Evolutionary conservation across 2,329 filamentous ascomycete species (phyloP).

Genomic region (Torrubiella hemipterigena): DNA sequence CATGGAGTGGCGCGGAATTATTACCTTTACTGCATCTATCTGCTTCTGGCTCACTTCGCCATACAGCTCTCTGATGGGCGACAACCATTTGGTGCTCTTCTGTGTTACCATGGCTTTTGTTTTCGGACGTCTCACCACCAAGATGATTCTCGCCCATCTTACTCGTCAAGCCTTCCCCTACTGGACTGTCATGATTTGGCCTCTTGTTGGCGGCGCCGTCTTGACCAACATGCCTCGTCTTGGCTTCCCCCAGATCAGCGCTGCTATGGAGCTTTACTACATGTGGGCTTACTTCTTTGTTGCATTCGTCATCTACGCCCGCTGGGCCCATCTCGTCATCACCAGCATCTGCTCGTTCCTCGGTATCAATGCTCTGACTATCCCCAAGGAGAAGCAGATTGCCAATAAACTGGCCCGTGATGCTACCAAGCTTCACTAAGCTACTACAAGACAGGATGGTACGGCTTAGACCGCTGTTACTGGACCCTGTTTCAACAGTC

Average conservation of each 20-base stretch:
- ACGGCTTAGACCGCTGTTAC: neutral
- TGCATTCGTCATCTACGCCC: conserved; percentile 73
- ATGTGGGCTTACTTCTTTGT: conserved; percentile 77
- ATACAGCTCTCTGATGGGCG: conserved; percentile 64
- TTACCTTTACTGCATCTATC: conserved; percentile 64
- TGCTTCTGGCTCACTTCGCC: conserved; percentile 83
- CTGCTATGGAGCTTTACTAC: conserved; percentile 63
- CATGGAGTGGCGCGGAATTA: conserved; percentile 87
- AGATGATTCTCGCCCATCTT: conserved; percentile 94
- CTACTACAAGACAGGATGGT: neutral
- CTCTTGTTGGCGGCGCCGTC: conserved; percentile 74
- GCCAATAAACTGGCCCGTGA: conserved; percentile 36
- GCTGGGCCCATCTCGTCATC: conserved; percentile 87
- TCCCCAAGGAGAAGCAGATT: conserved; percentile 50
- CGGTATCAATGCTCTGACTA: conserved; percentile 90
- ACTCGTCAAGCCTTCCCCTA: conserved; percentile 90
- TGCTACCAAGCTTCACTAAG: conserved; percentile 22
- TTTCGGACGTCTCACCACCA: conserved; percentile 95
- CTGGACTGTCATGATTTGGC: conserved; percentile 86
- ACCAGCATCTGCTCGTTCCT: conserved; percentile 84
- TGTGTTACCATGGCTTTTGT: conserved; percentile 93
- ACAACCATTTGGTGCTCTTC: conserved; percentile 86
- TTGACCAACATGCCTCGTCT: conserved; percentile 72
- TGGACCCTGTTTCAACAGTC: conserved; percentile 1
- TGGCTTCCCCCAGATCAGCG: conserved; percentile 55